Conservation (phyloP, 2,329 filamentous ascomycete species). For the Aureobasidium sp. region DNA sequence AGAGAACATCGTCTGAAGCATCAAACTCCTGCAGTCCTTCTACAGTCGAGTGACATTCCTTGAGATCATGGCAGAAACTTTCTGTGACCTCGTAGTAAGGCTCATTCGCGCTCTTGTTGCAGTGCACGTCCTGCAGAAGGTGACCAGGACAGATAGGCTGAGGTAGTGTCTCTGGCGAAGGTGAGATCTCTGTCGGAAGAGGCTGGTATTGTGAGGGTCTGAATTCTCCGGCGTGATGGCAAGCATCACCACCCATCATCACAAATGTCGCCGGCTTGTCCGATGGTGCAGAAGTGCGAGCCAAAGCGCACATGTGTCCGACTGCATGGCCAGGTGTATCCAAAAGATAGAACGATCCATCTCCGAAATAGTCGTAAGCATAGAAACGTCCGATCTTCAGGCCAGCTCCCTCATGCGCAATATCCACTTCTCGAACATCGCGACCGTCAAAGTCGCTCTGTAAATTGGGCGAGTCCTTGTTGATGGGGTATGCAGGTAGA, state of each 20-base stretch:
- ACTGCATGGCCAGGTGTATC: slow-evolving; percentile 47
- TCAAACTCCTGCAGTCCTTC: slow-evolving; percentile 43
- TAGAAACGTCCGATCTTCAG: slow-evolving; percentile 41
- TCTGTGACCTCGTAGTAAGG: slow-evolving; percentile 32
- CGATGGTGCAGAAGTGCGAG: slow-evolving; percentile 30
- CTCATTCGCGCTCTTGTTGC: slow-evolving; percentile 26
- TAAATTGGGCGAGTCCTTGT: slow-evolving; percentile 32
- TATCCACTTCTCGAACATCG: slow-evolving; percentile 30
- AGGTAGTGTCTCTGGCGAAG: slow-evolving; percentile 24
- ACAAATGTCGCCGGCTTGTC: slow-evolving; percentile 36
- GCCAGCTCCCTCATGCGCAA: slow-evolving; percentile 28
- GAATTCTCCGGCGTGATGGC: slow-evolving; percentile 41
- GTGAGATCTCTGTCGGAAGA: slow-evolving; percentile 32
- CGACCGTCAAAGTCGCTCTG: slow-evolving; percentile 38
- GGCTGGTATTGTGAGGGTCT: slow-evolving; percentile 39
- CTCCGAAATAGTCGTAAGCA: slow-evolving; percentile 49
- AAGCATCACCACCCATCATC: slow-evolving; percentile 45
- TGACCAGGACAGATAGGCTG: slow-evolving; percentile 35
- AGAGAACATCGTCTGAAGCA: slow-evolving; percentile 38
- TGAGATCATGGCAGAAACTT: slow-evolving; percentile 28
- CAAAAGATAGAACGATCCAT: slow-evolving; percentile 51
- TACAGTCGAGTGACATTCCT: slow-evolving; percentile 34
- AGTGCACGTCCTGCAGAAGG: slow-evolving; percentile 36
- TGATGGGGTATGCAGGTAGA: slow-evolving; percentile 40
- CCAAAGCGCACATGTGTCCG: slow-evolving; percentile 46